Base-by-base conservation (phyloP, 2,329 filamentous ascomycete genomes). In the Dactylella cylindrospora region DNA sequence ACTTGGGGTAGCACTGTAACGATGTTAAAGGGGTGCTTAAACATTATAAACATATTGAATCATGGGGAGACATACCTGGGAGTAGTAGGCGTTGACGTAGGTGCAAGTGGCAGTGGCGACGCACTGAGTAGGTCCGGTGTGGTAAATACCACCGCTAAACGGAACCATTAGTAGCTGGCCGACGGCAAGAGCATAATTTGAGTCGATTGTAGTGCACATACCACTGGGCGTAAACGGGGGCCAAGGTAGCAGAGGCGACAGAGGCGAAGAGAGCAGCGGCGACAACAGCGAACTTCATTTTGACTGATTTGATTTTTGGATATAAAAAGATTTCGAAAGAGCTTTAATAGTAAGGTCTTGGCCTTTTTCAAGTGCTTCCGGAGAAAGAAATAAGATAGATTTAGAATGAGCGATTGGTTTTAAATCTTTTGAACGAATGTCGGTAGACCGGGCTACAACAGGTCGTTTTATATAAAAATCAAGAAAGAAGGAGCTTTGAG, bases 261-360 rank as follows among this genome's bases (percentile, higher is more conserved):
- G 49, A 44, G 36, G 46, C 49, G 15, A 62, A 17, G 22, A 31
- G 17, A 26, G 49, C 29, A 19, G 31, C 25, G 43, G 33, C 15
- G 38, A 49, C 26, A 15, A 40, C 15, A 25, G 29, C 35, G 57
- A 53, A 49, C 44, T 62, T 49, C 57, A 62, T 62, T 49, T 62
- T 62, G 49, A 54, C 20, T 17, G 23, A 13, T 41, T 40, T 25
- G 15, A 32, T 15, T 25, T 7, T 19, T 25, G 15, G 31, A 12
- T 44, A 26, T 45, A 39, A 10, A 17, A 43, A 40, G 20, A 23
- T 19, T n/a, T n/a, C n/a, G n/a, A n/a, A n/a, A n/a, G n/a, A n/a
- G n/a, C n/a, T n/a, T n/a, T n/a, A n/a, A n/a, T n/a, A n/a, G n/a
- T n/a, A n/a, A 47, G 44, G 38, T 38, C 38, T 50, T 41, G 26